Percentiles rank a stretch among this genome's conserved stretches.
phyloP scores from a whole-genome alignment of 805 yeast genomes.

The Candida vaughaniae region DNA sequence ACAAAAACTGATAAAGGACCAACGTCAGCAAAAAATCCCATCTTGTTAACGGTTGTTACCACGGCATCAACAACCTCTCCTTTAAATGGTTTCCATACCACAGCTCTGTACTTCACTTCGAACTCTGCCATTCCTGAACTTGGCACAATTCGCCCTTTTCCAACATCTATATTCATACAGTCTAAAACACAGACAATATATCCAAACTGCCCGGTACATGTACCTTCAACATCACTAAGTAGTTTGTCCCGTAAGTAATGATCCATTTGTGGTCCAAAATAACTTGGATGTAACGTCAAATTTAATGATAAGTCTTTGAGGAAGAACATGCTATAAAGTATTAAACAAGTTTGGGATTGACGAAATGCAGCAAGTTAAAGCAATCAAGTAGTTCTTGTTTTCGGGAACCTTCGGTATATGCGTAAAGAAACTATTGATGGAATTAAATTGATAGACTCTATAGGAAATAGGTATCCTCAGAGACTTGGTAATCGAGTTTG shows the following conservation, averaged over 20 bases:
- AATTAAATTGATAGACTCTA: too few species aligned
- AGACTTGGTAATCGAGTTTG: neutral
- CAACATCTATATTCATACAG: constrained; percentile 91
- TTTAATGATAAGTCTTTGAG: constrained; percentile 86
- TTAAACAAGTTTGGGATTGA: neutral
- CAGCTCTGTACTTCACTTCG: constrained; percentile 93
- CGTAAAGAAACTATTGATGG: too few species aligned
- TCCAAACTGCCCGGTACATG: constrained; percentile 98
- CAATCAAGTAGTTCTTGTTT: too few species aligned
- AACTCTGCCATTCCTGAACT: constrained; percentile 94
- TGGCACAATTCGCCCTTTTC: constrained; percentile 88
- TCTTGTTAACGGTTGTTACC: constrained; percentile 87
- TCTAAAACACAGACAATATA: constrained; percentile 95
- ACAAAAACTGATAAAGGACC: constrained; percentile 96
- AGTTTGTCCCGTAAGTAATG: constrained; percentile 86
- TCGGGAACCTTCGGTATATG: too few species aligned
- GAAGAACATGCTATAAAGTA: constrained; percentile 33
- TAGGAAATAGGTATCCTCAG: neutral
- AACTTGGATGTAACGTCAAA: constrained; percentile 94
- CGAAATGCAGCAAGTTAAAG: too few species aligned
- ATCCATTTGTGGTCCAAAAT: constrained; percentile 97
- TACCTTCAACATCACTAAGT: constrained; percentile 95
- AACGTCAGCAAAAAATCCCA: constrained; percentile 97
- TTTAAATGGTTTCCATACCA: constrained; percentile 97
- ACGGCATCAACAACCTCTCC: constrained; percentile 98